phyloP scores from a whole-genome alignment of 1,284 basidiomycete genomes.

The Ceratobasidium sp. region DNA sequence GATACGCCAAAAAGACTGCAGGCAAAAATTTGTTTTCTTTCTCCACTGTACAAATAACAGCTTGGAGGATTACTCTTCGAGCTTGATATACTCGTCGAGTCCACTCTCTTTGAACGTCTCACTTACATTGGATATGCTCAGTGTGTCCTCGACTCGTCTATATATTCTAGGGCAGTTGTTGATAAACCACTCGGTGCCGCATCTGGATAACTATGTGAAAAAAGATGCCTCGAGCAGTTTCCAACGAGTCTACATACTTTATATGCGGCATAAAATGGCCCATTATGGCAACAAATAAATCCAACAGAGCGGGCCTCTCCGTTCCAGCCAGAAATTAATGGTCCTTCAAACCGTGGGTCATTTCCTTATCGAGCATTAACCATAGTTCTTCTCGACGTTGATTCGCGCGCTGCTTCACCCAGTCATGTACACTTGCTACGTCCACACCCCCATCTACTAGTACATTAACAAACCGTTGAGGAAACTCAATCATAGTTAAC shows the following conservation, averaged over 20 bases:
- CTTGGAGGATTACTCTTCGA: background rate
- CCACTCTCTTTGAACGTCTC: background rate
- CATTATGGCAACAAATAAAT: constrained; percentile 20
- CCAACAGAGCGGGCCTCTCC: constrained; percentile 14
- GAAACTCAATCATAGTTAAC: constrained; percentile 31
- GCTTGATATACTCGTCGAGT: background rate
- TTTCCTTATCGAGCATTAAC: constrained; percentile 13
- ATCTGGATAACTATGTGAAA: background rate
- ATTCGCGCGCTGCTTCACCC: background rate
- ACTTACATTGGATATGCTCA: background rate
- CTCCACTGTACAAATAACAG: background rate
- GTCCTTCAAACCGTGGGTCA: background rate
- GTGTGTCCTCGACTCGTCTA: background rate
- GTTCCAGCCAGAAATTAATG: constrained; percentile 27
- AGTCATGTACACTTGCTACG: constrained; percentile 12
- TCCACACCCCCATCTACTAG: no score
- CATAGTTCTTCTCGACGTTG: constrained; percentile 15
- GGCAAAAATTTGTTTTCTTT: no score
- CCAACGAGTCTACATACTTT: background rate
- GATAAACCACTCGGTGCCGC: background rate
- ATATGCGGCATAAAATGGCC: constrained; percentile 18
- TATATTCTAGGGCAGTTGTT: background rate
- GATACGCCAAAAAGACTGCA: no score
- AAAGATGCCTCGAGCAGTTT: background rate
- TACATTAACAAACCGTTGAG: constrained; percentile 21